Evolutionary conservation across 1,284 basidiomycete genomes (phyloP).

Genomic region (Puccinia novopanici): DNA sequence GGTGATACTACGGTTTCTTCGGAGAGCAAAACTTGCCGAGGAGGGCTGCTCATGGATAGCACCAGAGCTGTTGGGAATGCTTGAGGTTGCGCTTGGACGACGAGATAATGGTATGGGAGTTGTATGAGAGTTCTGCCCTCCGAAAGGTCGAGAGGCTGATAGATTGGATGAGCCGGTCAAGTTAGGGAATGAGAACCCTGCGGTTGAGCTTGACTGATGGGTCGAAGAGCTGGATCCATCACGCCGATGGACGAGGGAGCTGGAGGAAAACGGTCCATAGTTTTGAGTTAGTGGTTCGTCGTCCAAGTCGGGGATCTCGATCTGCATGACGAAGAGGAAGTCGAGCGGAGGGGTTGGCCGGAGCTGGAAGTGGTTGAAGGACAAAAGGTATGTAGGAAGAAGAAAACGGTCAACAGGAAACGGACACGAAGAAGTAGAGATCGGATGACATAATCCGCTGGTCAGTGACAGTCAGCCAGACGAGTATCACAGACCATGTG

Average conservation of each 20-base stretch:
- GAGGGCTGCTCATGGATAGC: background rate
- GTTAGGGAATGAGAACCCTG: slow-evolving; percentile 18
- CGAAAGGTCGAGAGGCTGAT: slow-evolving; percentile 43
- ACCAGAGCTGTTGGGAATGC: background rate
- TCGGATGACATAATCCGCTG: no score
- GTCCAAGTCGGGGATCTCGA: slow-evolving; percentile 49
- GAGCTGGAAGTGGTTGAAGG: no score
- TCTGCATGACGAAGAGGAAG: no score
- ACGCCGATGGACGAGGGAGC: slow-evolving; percentile 9
- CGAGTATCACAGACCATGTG: no score
- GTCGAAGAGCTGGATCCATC: slow-evolving; percentile 27
- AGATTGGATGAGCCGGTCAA: slow-evolving; percentile 28
- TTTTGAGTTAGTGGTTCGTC: slow-evolving; percentile 20
- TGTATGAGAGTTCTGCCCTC: slow-evolving; percentile 22
- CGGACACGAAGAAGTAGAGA: no score
- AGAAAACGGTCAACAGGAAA: no score
- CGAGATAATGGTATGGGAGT: background rate
- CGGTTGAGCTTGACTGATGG: background rate
- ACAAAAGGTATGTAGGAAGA: no score
- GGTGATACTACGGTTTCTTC: slow-evolving; percentile 5
- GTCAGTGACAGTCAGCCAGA: no score
- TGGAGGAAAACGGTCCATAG: background rate
- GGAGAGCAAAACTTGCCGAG: background rate
- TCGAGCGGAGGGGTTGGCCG: no score
- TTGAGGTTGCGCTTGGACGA: slow-evolving; percentile 2